A percentile compares a stretch with the other conserved stretches of the same genome.
Conservation (phyloP, 2,329 filamentous ascomycete genomes). For the Achaetomium macrosporum region DNA sequence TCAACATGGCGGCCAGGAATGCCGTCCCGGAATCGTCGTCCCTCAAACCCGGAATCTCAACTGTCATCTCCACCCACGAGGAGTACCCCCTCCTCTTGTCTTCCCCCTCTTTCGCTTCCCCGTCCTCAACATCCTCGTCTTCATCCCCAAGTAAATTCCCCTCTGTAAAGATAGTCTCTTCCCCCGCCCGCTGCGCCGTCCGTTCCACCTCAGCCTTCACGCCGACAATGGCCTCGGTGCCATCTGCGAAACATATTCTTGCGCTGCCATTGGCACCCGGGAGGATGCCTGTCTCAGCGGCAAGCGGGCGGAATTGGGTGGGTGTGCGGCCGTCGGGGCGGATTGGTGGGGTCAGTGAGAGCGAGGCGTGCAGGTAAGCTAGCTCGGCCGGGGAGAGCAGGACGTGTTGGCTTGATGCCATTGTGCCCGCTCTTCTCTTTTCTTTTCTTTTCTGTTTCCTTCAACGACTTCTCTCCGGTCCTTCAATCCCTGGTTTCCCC, state of each 20-base stretch:
- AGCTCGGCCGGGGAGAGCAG: slow-evolving; percentile 93
- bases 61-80: slow-evolving; percentile 83
- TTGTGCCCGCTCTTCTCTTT: slow-evolving; percentile 27
- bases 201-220: slow-evolving; percentile 92
- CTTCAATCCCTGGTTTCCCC: background rate
- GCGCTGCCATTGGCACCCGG: slow-evolving; percentile 89
- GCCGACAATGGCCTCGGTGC: slow-evolving; percentile 91
- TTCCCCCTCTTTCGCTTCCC: slow-evolving; percentile 30
- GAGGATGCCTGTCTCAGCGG: slow-evolving; percentile 84
- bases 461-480: background rate
- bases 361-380: slow-evolving; percentile 85
- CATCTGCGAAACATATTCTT: slow-evolving; percentile 88
- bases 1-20: slow-evolving; percentile 81
- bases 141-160: slow-evolving; percentile 21
- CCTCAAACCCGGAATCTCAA: slow-evolving; percentile 84
- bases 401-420: slow-evolving; percentile 61
- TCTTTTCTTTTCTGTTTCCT: background rate
- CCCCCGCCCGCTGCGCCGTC: slow-evolving; percentile 39
- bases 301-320: slow-evolving; percentile 83
- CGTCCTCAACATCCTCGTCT: slow-evolving; percentile 25
- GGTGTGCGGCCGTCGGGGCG: slow-evolving; percentile 79
- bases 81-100: slow-evolving; percentile 43
- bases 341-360: slow-evolving; percentile 74
- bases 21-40: slow-evolving; percentile 89
- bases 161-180: slow-evolving; percentile 20